Conservation (phyloP, 208 protist genomes). For the Crithidia expoeki region DNA sequence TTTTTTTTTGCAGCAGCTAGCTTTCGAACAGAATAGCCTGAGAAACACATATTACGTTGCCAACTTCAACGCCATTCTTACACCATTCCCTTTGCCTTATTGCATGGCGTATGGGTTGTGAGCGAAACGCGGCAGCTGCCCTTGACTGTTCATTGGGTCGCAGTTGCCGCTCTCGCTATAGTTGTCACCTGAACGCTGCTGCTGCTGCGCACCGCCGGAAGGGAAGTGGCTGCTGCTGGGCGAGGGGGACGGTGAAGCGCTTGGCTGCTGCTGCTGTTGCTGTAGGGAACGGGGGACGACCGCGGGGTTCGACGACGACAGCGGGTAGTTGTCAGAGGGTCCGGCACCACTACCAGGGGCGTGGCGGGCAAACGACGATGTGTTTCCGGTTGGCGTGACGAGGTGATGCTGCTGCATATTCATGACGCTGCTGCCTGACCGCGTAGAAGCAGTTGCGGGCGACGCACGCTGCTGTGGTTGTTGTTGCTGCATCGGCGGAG, state of each 20-base stretch:
- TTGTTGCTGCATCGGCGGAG: background rate
- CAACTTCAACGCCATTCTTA: too few species aligned
- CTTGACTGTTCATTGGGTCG: conserved; percentile 11
- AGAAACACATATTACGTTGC: background rate
- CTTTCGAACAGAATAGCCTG: background rate
- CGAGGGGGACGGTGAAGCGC: conserved; percentile 2
- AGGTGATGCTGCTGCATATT: conserved; percentile 18
- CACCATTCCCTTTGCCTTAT: conserved; percentile 3
- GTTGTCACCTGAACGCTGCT: conserved; percentile 14
- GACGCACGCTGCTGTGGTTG: background rate
- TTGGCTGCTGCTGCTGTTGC: conserved; percentile 18
- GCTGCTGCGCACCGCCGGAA: conserved; percentile 2
- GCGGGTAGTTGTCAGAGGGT: background rate
- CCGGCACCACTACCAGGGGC: background rate
- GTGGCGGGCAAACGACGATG: background rate
- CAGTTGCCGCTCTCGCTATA: conserved; percentile 17
- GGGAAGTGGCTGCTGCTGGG: conserved; percentile 8
- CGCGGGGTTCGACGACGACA: background rate
- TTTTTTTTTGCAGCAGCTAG: too few species aligned
- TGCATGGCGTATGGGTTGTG: conserved; percentile 44
- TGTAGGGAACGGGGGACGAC: background rate
- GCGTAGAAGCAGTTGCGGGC: background rate
- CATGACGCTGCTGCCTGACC: conserved; percentile 6
- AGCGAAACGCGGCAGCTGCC: conserved; percentile 25
- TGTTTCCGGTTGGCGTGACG: conserved; percentile 7